These are phyloP conservation scores for Mycena metata DNA, from an alignment of 768 basidiomycete species.

Conservation along the genomic window DNA sequence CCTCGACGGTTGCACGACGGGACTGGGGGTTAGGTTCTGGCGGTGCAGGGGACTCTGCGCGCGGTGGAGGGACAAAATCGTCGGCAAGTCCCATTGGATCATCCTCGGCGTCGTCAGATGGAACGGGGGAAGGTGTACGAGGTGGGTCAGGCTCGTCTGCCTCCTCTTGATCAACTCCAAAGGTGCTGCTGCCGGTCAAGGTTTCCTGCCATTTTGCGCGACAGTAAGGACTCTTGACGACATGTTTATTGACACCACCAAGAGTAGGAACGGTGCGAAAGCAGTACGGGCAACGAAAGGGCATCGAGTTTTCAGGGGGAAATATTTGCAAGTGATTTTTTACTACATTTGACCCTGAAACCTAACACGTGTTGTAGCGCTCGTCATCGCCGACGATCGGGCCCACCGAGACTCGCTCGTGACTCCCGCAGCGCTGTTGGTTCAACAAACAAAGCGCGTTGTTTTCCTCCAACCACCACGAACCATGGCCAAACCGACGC, in stretches of 20 bases:
- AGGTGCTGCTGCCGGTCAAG: neutral
- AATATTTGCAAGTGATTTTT: neutral
- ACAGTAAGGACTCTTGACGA: neutral
- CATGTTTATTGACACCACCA: neutral
- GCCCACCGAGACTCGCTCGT: neutral
- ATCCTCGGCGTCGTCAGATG: neutral
- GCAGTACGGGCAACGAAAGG: neutral
- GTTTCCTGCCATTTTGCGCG: neutral
- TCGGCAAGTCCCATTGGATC: neutral
- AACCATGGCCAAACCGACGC: constrained; percentile 3
- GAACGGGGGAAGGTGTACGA: neutral
- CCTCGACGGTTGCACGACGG: constrained; percentile 4
- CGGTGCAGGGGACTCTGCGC: neutral
- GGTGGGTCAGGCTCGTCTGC: neutral
- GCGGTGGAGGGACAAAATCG: neutral
- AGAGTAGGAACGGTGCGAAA: neutral
- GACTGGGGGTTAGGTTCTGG: neutral
- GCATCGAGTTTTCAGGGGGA: neutral
- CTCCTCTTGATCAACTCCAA: neutral
- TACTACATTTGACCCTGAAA: neutral
- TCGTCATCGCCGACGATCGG: neutral
- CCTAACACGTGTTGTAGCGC: constrained; percentile 9
- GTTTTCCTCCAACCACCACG: neutral
- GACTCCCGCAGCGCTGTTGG: neutral
- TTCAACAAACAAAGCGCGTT: neutral